Evolutionary conservation across 768 basidiomycete genomes (phyloP), one percentile per base, ranked within the genome.

Genomic region (Plicaturopsis crispa): DNA sequence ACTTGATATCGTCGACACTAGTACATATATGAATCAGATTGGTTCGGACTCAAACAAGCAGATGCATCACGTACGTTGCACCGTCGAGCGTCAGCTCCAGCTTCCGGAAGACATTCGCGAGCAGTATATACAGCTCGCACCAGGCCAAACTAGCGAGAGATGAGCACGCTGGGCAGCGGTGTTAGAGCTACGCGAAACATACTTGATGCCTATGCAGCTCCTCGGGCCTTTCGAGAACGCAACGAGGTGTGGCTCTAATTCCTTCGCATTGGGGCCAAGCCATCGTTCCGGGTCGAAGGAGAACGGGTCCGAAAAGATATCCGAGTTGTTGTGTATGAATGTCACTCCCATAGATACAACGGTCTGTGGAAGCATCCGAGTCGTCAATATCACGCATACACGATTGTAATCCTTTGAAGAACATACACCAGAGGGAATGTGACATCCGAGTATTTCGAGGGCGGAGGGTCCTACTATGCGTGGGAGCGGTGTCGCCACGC

Each of bases 191-290:
- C 4, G 18, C 18, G 17, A 34, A 12, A 50, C 65, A 20, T 31
- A 70, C 66, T 69, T 69, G 17, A 68, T 61, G 8, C 67, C 68
- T 4, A 69, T 40, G 40, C 70, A 70, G 33, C 60, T 62, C n/a
- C 70, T 48, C 5, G 67, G 66, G 0, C 69, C 70, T 45, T 63
- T 67, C 17, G 64, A 65, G 44, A 72, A 69, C 12, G 62, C 46
- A 5, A 67, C 64, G 6, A 71, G 52, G 39, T 65, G 62, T 18
- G 56, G 56, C 13, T 69, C 67, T 20, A 70, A 59, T 13, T 61
- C 53, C 11, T 51, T 48, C 6, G 60, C 54, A 24, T 61, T 45
- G 4, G 54, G 44, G 13, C 53, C 48, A 2, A 70, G 52, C 71
- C 70, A 72, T 18, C 71, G 51, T 33, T 69, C 65, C 0, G 70